A percentile compares a stretch with the other conserved stretches of the same genome.
phyloP scores from a whole-genome alignment of 495 filamentous ascomycete species.

The Penicillium lagena region DNA sequence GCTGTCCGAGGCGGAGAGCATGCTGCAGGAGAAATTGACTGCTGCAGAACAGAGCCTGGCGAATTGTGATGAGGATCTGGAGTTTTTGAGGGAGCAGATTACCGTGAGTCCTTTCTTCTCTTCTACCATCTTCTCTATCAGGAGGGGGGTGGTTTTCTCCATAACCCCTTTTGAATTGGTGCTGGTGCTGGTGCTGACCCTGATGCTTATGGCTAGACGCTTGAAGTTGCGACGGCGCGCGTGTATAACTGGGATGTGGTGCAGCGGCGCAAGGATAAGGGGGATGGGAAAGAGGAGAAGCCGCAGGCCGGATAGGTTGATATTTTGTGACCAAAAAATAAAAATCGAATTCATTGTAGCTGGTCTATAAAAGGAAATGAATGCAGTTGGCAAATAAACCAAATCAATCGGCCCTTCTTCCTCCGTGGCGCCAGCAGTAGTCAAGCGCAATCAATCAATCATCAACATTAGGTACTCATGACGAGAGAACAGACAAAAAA shows the following conservation, averaged over 20 bases:
- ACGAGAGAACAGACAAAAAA: slow-evolving; percentile 7
- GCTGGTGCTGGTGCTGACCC: background rate
- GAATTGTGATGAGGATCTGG: slow-evolving; percentile 93
- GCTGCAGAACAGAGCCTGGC: slow-evolving; percentile 69
- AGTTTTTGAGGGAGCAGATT: slow-evolving; percentile 94
- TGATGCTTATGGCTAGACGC: slow-evolving; percentile 50
- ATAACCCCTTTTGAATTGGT: background rate
- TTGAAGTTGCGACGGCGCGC: slow-evolving; percentile 91
- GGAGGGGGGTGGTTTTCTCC: background rate
- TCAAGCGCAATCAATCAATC: too few relatives aligned
- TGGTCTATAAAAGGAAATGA: background rate
- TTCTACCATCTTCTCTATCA: background rate
- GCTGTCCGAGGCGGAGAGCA: slow-evolving; percentile 72
- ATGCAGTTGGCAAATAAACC: background rate
- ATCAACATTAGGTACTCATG: slow-evolving; percentile 2
- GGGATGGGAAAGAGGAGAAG: slow-evolving; percentile 47
- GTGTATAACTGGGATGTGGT: slow-evolving; percentile 99
- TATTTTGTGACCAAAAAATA: too few relatives aligned
- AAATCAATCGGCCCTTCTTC: too few relatives aligned
- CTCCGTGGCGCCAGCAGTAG: too few relatives aligned
- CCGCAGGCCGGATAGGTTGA: too few relatives aligned
- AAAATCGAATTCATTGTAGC: too few relatives aligned
- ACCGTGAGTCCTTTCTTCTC: slow-evolving; percentile 53
- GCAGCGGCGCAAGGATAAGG: slow-evolving; percentile 85
- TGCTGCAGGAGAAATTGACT: slow-evolving; percentile 72